Base-by-base conservation (phyloP, 2,329 filamentous ascomycete genomes). In the Ophiosphaerella korrae region DNA sequence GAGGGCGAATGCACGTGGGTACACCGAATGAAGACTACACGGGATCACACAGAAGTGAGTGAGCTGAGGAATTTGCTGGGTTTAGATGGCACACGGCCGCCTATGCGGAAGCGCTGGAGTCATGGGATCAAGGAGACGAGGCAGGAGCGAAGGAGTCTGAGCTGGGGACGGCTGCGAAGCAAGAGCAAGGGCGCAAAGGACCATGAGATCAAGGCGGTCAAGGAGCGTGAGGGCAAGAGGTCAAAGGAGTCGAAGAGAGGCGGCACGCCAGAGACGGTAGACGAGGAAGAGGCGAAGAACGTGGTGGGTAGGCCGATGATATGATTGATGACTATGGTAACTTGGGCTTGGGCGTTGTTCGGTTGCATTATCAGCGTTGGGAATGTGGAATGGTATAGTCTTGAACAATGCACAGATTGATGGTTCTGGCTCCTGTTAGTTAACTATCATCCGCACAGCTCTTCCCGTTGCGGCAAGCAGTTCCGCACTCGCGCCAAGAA, bases 11-110 rank as follows among this genome's bases (percentile, higher is more conserved):
- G 90, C 24, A 86, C 84, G 1, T 95, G 90, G 90, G 92, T 88
- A 63, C 89, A 93, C 74, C 81, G 89, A 24, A 95, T 95, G 90
- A 80, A 80, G 67, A 89, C 84, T 50, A 93, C 89, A 11, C 77
- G 90, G 42, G 90, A 92, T 60, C 90, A 95, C 67, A 82, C 83
- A 1, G 89, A 92, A 76, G 78, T 92, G 1, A 79, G 80, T 0
- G 86, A 87, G 69, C 63, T 92, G 48, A 83, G 84, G 74, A 77
- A 82, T 60, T 72, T 89, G 11, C 70, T 91, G 39, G 86, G 86
- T 0, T 45, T 74, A 16, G 64, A 71, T 36, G 65, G 48, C 6
- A 53, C 49, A 21, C 63, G 63, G 41, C 62, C 64, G 33, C 66
- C 68, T 6, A 43, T 67, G 45, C 42, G 69, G 42, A 69, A 71